Base-by-base conservation (phyloP, 805 yeast species). In the Komagataella pastoris region DNA sequence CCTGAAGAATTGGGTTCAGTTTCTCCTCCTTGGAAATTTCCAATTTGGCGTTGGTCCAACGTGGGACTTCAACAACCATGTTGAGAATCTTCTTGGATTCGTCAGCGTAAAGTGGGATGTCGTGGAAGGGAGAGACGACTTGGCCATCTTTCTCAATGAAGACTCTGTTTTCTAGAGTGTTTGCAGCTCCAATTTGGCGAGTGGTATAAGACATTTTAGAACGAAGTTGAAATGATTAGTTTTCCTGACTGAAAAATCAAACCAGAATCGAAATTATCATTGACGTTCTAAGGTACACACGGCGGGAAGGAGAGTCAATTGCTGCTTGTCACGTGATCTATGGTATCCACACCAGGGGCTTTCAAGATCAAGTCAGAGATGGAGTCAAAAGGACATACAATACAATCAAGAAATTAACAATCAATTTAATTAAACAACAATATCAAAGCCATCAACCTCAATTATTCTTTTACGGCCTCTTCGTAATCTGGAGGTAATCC, bases 21-120 rank as follows among this genome's bases (percentile, higher is more conserved):
- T 79, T 70, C 60, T 73, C 73, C 62, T 86, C 95, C 74, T 89
- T 90, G 68, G 85, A 80, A 70, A 90, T 89, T 72, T 93, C 99
- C 69, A 90, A 77, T 76, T 93, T 93, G 58, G 97, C 98, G 68
- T 93, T 93, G 65, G 96, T 79, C 97, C 97, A 91, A 71, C 98
- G 85, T 66, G 99, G 99, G 59, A 93, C 89, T 73, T 93, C 99
- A 57, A 93, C 97, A 61, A 93, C 57, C 66, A 66, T 63, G 78
- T 85, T 86, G 59, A 85, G 75, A 61, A 90, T 79, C 63, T 90
- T 83, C 75, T 87, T 85, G 65, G 87, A 90, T 68, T 88, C 87
- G 72, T 91, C 93, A 62, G 98, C 97, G 64, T 83, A 90, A 68
- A 93, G 78, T 57, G 95, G 93, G 58, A 86, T 81, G 65, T 85